Conservation (phyloP, 2,329 filamentous ascomycete species). For the Pseudogymnoascus sp. region DNA sequence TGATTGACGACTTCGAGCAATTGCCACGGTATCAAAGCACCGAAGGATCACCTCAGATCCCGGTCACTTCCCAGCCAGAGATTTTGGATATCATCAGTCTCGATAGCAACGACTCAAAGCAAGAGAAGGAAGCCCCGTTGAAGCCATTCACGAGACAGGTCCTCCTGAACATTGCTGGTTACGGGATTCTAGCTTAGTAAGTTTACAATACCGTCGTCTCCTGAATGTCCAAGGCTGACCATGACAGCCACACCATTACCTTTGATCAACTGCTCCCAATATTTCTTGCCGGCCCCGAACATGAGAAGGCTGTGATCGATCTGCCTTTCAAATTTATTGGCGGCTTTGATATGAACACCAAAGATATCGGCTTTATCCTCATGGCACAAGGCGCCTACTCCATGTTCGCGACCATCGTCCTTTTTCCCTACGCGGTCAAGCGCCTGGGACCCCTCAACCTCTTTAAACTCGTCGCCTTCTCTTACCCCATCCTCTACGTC, state of each 20-base stretch:
- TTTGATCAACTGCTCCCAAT: slow-evolving; percentile 92
- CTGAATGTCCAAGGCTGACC: slow-evolving; percentile 17
- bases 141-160: slow-evolving; percentile 78
- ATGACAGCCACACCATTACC: slow-evolving; percentile 80
- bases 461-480: slow-evolving; percentile 71
- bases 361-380: slow-evolving; percentile 79
- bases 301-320: slow-evolving; percentile 33
- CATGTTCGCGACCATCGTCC: slow-evolving; percentile 66
- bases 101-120: slow-evolving; percentile 19
- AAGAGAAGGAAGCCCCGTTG: slow-evolving; percentile 33
- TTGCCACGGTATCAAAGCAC: slow-evolving; percentile 61
- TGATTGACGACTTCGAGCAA: slow-evolving; percentile 48
- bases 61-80: slow-evolving; percentile 28
- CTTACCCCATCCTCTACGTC: slow-evolving; percentile 84
- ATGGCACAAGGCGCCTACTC: slow-evolving; percentile 85
- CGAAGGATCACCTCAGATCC: slow-evolving; percentile 44
- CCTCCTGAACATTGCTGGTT: slow-evolving; percentile 77
- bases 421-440: slow-evolving; percentile 72
- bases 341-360: slow-evolving; percentile 75
- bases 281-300: slow-evolving; percentile 55
- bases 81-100: slow-evolving; percentile 33
- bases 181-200: slow-evolving; percentile 91
- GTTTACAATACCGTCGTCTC: slow-evolving; percentile 31
- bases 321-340: slow-evolving; percentile 85
- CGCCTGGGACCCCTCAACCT: slow-evolving; percentile 70